These are phyloP conservation scores for Daldinia grandis DNA, from an alignment of 495 filamentous ascomycete species.

Conservation along the genomic window DNA sequence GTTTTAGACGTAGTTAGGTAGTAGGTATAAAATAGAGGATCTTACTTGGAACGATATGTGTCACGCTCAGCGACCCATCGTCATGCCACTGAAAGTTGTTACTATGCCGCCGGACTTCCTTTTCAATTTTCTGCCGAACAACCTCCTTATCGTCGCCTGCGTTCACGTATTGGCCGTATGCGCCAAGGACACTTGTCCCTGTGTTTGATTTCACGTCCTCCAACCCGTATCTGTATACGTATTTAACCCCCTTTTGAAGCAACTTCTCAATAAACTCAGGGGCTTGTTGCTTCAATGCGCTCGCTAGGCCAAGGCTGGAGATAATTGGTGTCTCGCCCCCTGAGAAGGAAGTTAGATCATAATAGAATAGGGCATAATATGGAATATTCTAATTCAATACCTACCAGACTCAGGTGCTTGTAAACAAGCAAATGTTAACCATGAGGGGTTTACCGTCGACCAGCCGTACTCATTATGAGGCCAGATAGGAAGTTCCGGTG, in stretches of 20 bases:
- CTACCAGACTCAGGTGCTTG: slow-evolving; percentile 25
- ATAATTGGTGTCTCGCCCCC: not conserved
- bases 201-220: slow-evolving; percentile 41
- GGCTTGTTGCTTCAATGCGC: slow-evolving; percentile 25
- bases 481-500: slow-evolving; percentile 39
- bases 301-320: slow-evolving; percentile 21
- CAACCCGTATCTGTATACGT: slow-evolving; percentile 40
- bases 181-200: not conserved
- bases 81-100: slow-evolving; percentile 42
- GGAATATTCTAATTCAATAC: slow-evolving; percentile 13
- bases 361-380: not conserved
- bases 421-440: slow-evolving; percentile 39
- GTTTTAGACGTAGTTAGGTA: not conserved
- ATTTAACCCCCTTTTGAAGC: slow-evolving; percentile 36
- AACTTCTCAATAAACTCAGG: slow-evolving; percentile 38
- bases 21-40: not conserved
- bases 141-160: not conserved
- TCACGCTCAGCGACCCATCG: slow-evolving; percentile 39
- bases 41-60: slow-evolving; percentile 42
- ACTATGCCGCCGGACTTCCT: not conserved
- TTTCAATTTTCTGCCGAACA: not conserved
- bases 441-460: slow-evolving; percentile 41
- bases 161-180: not conserved
- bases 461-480: slow-evolving; percentile 44
- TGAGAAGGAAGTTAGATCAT: not conserved